Conservation (phyloP, 768 basidiomycete species). For the Tubosaeta sp. region DNA sequence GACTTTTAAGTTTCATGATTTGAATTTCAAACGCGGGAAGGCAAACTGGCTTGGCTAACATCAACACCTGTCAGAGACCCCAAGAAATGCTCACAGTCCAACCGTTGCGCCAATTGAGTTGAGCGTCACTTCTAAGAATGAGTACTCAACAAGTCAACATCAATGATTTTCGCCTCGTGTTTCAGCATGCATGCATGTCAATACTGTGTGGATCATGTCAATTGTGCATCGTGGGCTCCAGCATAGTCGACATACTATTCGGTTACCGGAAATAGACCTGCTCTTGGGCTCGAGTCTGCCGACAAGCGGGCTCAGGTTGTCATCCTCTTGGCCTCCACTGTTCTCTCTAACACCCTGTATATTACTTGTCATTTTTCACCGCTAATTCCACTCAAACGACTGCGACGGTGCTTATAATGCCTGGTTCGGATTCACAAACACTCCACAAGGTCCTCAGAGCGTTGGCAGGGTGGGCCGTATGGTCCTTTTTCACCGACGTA, state of each 20-base stretch:
- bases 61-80: neutral
- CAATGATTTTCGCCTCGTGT: neutral
- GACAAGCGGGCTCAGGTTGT: neutral
- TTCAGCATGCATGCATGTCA: neutral
- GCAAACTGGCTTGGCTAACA: no score
- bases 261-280: neutral
- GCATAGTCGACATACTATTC: neutral
- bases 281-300: neutral
- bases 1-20: no score
- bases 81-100: neutral
- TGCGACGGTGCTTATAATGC: slow-evolving; percentile 8
- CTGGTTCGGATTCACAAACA: slow-evolving; percentile 35
- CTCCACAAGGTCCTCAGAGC: slow-evolving; percentile 69
- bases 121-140: no score
- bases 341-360: slow-evolving; percentile 1
- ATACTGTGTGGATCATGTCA: no score
- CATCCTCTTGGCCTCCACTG: neutral
- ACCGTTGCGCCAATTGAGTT: neutral
- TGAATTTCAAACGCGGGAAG: no score
- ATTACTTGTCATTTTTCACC: slow-evolving; percentile 8
- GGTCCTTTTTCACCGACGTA: slow-evolving; percentile 87
- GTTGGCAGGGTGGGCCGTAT: slow-evolving; percentile 68
- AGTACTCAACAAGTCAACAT: neutral
- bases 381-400: slow-evolving; percentile 7
- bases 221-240: neutral